Evolutionary conservation across 495 filamentous ascomycete genomes (phyloP).

Genomic region (Cercophora sp.): DNA sequence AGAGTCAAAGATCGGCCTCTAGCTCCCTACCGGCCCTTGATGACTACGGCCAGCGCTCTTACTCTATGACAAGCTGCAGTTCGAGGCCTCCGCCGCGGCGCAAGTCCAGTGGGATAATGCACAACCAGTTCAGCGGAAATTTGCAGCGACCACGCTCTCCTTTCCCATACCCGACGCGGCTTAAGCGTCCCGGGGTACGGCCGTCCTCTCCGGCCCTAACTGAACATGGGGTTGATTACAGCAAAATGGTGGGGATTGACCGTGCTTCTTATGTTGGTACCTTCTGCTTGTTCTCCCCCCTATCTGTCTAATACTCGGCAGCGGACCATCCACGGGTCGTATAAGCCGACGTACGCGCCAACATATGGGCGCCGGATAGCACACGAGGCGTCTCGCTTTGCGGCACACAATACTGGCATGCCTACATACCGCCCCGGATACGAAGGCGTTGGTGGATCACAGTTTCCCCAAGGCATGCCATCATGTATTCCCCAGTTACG

Average conservation of each 20-base stretch:
- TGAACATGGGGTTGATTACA: constrained; percentile 48
- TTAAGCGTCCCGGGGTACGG: constrained; percentile 61
- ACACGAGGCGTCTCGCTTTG: constrained; percentile 27
- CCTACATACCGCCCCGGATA: constrained; percentile 28
- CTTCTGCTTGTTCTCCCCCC: background rate
- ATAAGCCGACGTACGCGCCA: constrained; percentile 38
- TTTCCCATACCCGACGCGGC: constrained; percentile 59
- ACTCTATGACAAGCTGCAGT: constrained; percentile 56
- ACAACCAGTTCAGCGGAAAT: constrained; percentile 35
- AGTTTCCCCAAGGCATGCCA: constrained; percentile 12
- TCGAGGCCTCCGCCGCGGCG: constrained; percentile 48
- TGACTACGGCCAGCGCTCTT: constrained; percentile 46
- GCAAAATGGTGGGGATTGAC: constrained; percentile 48
- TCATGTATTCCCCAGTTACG: constrained; percentile 6
- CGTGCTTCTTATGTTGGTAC: constrained; percentile 39
- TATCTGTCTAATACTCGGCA: constrained; percentile 17
- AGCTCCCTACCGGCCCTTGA: constrained; percentile 36
- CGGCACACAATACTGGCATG: constrained; percentile 33
- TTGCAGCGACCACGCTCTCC: constrained; percentile 56
- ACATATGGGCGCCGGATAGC: constrained; percentile 29
- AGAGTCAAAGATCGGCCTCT: constrained; percentile 39
- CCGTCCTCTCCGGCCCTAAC: constrained; percentile 59
- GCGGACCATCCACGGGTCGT: constrained; percentile 41
- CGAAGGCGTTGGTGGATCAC: constrained; percentile 22
- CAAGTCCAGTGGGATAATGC: constrained; percentile 50